Conservation (phyloP, 148 eudicot genomes). For the Beta vulgaris region DNA sequence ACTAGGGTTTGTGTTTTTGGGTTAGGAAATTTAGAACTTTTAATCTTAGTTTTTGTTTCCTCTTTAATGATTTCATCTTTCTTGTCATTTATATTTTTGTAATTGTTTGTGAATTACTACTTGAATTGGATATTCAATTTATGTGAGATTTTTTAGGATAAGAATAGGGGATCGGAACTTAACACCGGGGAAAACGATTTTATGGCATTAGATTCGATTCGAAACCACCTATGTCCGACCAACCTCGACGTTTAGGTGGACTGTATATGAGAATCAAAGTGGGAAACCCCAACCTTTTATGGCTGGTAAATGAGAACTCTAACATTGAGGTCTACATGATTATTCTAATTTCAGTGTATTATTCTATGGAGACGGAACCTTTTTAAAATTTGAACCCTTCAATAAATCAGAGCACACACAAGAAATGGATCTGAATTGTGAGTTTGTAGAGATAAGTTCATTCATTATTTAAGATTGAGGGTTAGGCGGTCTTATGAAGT, state of each 20-base stretch:
- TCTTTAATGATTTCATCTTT: background rate
- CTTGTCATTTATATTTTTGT: background rate
- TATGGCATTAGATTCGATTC: background rate
- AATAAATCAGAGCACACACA: background rate
- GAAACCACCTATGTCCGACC: too few relatives aligned
- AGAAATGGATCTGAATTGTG: background rate
- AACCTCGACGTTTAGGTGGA: background rate
- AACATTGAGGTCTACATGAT: background rate
- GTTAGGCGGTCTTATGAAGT: too few relatives aligned
- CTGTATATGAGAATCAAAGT: background rate
- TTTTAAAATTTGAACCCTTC: background rate
- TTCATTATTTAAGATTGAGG: background rate
- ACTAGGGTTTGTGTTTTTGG: background rate
- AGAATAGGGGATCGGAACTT: too few relatives aligned
- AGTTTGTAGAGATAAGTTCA: background rate
- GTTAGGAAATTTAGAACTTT: background rate
- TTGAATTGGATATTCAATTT: too few relatives aligned
- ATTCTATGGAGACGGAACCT: too few relatives aligned
- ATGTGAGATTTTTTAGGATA: too few relatives aligned
- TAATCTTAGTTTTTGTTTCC: background rate
- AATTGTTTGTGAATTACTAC: background rate
- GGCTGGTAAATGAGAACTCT: background rate
- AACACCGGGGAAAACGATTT: too few relatives aligned
- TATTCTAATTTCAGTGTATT: background rate
- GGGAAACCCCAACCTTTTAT: background rate